A percentile compares a stretch with the other conserved stretches of the same genome.
phyloP scores from a whole-genome alignment of 1,284 basidiomycete species.

The Tilletia setariae region DNA sequence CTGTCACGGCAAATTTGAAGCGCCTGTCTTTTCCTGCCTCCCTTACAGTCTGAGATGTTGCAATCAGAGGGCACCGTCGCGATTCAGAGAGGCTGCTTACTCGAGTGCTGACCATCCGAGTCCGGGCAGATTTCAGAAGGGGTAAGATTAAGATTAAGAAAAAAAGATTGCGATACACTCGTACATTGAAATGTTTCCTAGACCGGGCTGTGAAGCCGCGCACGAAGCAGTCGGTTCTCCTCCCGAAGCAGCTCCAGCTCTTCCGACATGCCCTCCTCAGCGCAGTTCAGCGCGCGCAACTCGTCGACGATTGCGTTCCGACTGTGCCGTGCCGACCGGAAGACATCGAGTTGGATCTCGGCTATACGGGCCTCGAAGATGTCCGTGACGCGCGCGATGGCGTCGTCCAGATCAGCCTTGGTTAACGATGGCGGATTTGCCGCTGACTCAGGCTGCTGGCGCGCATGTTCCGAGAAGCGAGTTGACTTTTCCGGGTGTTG shows the following conservation, averaged over 20 bases:
- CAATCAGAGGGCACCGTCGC: too few relatives aligned
- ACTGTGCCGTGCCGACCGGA: not conserved
- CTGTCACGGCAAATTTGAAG: too few relatives aligned
- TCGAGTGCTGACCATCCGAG: too few relatives aligned
- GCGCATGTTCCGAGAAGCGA: too few relatives aligned
- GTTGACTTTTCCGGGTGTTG: not conserved
- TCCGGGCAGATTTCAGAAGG: too few relatives aligned
- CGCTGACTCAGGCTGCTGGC: not conserved
- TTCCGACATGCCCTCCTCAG: not conserved
- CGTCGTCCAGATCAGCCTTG: conserved; percentile 1
- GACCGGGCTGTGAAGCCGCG: not conserved
- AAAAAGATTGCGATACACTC: too few relatives aligned
- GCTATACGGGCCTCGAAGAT: not conserved
- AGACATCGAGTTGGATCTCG: conserved; percentile 6
- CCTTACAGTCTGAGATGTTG: too few relatives aligned
- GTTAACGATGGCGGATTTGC: not conserved
- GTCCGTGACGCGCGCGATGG: not conserved
- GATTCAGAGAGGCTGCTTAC: too few relatives aligned
- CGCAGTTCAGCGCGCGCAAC: not conserved
- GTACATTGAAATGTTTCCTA: too few relatives aligned
- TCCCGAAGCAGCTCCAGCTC: not conserved
- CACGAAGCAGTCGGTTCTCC: conserved; percentile 6
- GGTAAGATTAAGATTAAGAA: too few relatives aligned
- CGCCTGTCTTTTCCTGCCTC: too few relatives aligned
- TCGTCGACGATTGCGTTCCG: conserved; percentile 2